Evolutionary conservation across 306 rosid species (phyloP), one percentile per base, ranked within the genome.

Genomic region (Trifolium pratense): DNA sequence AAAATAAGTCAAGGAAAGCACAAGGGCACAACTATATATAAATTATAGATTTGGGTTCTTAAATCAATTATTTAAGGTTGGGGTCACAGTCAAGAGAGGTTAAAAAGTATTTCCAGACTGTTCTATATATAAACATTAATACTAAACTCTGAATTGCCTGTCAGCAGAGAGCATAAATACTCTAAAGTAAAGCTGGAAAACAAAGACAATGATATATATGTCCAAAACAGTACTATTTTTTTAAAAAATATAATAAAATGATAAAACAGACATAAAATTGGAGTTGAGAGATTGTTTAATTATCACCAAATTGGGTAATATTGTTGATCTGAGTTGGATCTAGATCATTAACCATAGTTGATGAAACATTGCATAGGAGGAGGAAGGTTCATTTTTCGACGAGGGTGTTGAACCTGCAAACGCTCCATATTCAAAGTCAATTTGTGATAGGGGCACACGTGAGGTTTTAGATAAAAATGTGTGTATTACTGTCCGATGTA

Each of bases 61-160:
- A 14, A 13, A 53, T 9, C 39, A 29, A 57, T 57, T 21, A 20
- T 18, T 18, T 23, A 57, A 57, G 37, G 11, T 26, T 57, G 17
- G 36, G 37, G 37, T 57, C 63, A 57, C 37, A 57, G 5, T 59
- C 65, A 59, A 26, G 10, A 59, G 20, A 59, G 20, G 40, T 59
- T 59, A 53, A 31, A 59, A 59, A 25, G 63, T 21, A 21, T 21
- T 56, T 56, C 61, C 8, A 10, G 32, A 56, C 16, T 56, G 8
- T 56, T 23, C 36, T 12, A 23, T 56, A 14, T 23, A 12, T 21
- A 23, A 23, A 13, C 1, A 25, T 8, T 25, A 23, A 5, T 11
- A 11, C 8, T 23, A 56, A 11, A 21, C 4, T 23, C 34, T 56
- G 8, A 56, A 23, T 56, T 56, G 49, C 16, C 49, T 13, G 49